These are phyloP conservation scores for Fomes fomentarius DNA, from an alignment of 1,284 basidiomycete species.

Conservation along the genomic window DNA sequence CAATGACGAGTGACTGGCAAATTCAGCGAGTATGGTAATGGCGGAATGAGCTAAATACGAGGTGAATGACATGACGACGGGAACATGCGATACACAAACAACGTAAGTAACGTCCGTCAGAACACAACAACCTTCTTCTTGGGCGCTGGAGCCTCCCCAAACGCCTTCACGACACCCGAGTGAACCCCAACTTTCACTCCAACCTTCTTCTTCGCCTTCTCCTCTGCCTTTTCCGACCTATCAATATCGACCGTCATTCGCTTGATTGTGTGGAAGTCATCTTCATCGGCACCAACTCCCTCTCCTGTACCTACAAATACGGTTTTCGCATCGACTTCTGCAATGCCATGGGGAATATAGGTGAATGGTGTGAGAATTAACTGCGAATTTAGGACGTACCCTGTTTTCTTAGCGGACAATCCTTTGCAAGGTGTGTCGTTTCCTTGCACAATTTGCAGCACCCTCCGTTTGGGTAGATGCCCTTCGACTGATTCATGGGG, in stretches of 20 bases:
- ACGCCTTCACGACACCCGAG: conserved; percentile 47
- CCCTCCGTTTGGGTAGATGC: conserved; percentile 92
- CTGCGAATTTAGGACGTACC: conserved; percentile 42
- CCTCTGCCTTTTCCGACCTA: conserved; percentile 54
- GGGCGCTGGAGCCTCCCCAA: conserved; percentile 38
- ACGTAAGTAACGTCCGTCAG: conserved; percentile 27
- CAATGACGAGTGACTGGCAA: too few species aligned
- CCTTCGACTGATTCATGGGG: conserved; percentile 78
- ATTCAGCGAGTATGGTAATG: too few species aligned
- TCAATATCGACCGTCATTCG: conserved; percentile 65
- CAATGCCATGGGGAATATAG: neutral
- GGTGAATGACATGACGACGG: too few species aligned
- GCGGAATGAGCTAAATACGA: too few species aligned
- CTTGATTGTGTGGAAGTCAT: conserved; percentile 87
- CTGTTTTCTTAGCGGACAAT: conserved; percentile 72
- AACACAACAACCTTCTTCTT: conserved; percentile 61
- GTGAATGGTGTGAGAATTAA: neutral
- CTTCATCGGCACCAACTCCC: conserved; percentile 84
- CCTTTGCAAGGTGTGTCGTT: conserved; percentile 84
- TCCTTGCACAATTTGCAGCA: conserved; percentile 87
- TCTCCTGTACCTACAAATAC: conserved; percentile 53
- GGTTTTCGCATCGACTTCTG: conserved; percentile 36
- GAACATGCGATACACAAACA: conserved; percentile 22
- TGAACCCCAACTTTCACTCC: conserved; percentile 49
- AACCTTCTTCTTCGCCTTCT: conserved; percentile 44